Evolutionary conservation across 805 yeast species (phyloP), one percentile per base, ranked within the genome.

Genomic region (Yamadazyma sp.): DNA sequence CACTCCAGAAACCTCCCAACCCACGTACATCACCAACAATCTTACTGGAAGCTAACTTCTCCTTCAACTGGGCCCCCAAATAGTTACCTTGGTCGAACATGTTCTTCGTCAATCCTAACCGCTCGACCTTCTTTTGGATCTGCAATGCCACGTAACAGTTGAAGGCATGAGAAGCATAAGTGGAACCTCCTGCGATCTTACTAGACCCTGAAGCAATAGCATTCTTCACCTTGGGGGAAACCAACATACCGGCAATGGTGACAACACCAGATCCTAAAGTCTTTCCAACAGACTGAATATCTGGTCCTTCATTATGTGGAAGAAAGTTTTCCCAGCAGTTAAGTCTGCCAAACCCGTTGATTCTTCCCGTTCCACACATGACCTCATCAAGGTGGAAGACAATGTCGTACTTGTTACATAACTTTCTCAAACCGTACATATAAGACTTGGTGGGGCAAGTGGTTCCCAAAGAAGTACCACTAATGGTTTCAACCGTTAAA

Each of bases 11-110:
- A 26, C 77, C 73, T 44, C 84, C 84, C 40, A 75, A 62, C 38
- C 85, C 85, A 57, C 85, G 70, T 25, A 79, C 71, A 47, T 79
- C 80, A 41, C 82, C 84, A 15, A 68, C 78, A 16, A 52, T 48
- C 19, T 45, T 44, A 32, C 39, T 34, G 10, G 42, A 37, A 3
- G 25, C 27, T 10, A 44, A 17, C 27, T 46, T 35, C 18, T 45
- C 47, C 7, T 33, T 24, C 34, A 75, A 47, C 25, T 49, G 41
- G 17, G 52, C 49, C 37, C 75, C 75, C 48, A 75, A 50, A 42
- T 68, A 64, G 41, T 60, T 61, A 44, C 80, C 80, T 26, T 59
- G 59, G 22, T 57, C 56, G 27, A 55, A 58, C 39, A 70, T 67
- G 50, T 73, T 75, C 15, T 54, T 59, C 21, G 69, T 54, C 40